These are phyloP conservation scores for Lepidium didymum DNA, from an alignment of 345 rosid species.

Conservation along the genomic window DNA sequence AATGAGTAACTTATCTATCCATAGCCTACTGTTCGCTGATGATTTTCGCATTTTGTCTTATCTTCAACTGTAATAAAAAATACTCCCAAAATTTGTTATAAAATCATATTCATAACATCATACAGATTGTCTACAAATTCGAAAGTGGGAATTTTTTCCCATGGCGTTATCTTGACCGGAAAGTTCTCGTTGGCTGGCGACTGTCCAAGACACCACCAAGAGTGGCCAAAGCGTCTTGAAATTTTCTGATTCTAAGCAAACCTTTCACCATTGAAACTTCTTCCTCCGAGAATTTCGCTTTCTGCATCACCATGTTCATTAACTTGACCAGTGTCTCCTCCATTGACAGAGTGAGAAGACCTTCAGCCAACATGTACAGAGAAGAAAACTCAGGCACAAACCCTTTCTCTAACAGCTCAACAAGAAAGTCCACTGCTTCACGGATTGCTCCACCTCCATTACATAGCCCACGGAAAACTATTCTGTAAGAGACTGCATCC, in stretches of 20 bases:
- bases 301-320: constrained; percentile 58
- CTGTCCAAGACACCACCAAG: constrained; percentile 49
- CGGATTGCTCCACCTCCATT: constrained; percentile 70
- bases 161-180: constrained; percentile 32
- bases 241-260: constrained; percentile 58
- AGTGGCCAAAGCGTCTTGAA: constrained; percentile 65
- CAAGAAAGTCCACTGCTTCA: constrained; percentile 74
- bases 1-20: no score
- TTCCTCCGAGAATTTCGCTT: constrained; percentile 46
- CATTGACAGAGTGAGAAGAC: constrained; percentile 60
- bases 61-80: no score
- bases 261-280: constrained; percentile 67
- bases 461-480: constrained; percentile 72
- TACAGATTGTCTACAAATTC: neutral
- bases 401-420: constrained; percentile 69
- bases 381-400: constrained; percentile 67
- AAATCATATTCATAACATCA: neutral
- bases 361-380: constrained; percentile 80
- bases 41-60: no score
- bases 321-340: constrained; percentile 61
- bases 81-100: neutral
- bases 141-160: neutral
- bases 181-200: constrained; percentile 33
- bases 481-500: constrained; percentile 50
- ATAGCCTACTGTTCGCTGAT: no score